Conservation (phyloP, 2,329 filamentous ascomycete genomes). For the Pseudocercospora cruenta region DNA sequence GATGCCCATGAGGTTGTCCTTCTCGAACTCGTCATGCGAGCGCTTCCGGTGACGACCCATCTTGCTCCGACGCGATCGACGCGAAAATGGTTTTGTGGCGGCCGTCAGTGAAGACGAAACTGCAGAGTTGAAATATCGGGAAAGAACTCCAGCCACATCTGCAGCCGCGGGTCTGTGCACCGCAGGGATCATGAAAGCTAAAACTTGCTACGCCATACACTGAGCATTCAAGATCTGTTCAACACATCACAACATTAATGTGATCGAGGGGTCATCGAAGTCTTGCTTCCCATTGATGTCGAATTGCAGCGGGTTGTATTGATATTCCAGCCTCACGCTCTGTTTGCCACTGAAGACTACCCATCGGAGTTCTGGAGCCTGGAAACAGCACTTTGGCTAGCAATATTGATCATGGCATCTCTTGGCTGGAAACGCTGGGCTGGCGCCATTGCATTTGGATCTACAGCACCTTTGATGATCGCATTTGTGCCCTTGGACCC, state of each 20-base stretch:
- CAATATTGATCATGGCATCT: background rate
- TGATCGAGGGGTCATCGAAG: too few relatives aligned
- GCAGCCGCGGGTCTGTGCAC: background rate
- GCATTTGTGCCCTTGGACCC: background rate
- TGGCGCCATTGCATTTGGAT: background rate
- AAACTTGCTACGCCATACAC: background rate
- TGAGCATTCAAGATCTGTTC: background rate
- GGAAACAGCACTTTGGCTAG: background rate
- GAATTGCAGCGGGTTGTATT: too few relatives aligned
- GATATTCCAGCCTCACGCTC: too few relatives aligned
- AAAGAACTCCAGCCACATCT: background rate
- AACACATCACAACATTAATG: too few relatives aligned
- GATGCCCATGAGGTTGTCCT: slow-evolving; percentile 30
- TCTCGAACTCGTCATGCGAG: slow-evolving; percentile 33
- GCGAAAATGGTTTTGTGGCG: background rate
- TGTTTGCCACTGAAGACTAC: too few relatives aligned
- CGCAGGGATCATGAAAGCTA: background rate
- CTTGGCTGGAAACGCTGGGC: background rate
- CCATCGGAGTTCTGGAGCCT: background rate
- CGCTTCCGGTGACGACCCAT: slow-evolving; percentile 35
- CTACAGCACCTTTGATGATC: background rate
- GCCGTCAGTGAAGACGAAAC: background rate
- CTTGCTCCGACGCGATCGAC: background rate
- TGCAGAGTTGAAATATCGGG: background rate
- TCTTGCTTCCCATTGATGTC: too few relatives aligned